Conservation (phyloP, 352 stramenopile species). For the Globisporangium cederbergense region DNA sequence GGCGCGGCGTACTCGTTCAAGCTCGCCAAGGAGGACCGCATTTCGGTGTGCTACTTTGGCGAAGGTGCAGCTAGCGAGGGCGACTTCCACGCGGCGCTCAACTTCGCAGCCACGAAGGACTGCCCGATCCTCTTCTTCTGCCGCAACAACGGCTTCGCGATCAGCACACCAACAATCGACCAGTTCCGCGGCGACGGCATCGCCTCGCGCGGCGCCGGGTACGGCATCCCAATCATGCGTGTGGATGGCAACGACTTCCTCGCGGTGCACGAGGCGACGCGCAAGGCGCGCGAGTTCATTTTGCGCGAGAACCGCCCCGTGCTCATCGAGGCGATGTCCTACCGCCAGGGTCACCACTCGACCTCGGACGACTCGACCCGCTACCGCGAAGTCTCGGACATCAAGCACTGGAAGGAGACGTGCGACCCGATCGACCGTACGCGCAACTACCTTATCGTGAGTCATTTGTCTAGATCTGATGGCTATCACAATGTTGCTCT, state of each 20-base stretch:
- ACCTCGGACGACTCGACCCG: conserved; percentile 97
- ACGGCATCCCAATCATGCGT: conserved; percentile 96
- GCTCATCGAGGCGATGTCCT: conserved; percentile 98
- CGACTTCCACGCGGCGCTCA: conserved; percentile 96
- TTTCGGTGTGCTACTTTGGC: conserved; percentile 96
- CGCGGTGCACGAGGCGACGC: conserved; percentile 92
- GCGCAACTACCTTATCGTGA: conserved; percentile 87
- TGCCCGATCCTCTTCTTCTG: conserved; percentile 97
- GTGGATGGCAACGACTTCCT: conserved; percentile 98
- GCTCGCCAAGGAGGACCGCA: conserved; percentile 86
- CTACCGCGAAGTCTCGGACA: conserved; percentile 92
- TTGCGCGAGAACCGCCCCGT: conserved; percentile 89
- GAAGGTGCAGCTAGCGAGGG: conserved; percentile 96
- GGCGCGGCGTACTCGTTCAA: conserved; percentile 97
- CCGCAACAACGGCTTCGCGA: conserved; percentile 99
- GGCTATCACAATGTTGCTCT: background rate
- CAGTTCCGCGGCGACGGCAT: conserved; percentile 98
- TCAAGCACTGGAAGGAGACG: conserved; percentile 89
- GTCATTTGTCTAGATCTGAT: conserved; percentile 4
- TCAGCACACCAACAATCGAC: conserved; percentile 93
- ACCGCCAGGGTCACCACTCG: conserved; percentile 97
- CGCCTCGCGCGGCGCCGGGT: conserved; percentile 90
- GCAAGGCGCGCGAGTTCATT: conserved; percentile 88
- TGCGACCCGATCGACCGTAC: conserved; percentile 90
- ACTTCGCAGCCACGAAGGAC: conserved; percentile 96